Base-by-base conservation (phyloP, 2,329 filamentous ascomycete species). In the Daldinia sp. region DNA sequence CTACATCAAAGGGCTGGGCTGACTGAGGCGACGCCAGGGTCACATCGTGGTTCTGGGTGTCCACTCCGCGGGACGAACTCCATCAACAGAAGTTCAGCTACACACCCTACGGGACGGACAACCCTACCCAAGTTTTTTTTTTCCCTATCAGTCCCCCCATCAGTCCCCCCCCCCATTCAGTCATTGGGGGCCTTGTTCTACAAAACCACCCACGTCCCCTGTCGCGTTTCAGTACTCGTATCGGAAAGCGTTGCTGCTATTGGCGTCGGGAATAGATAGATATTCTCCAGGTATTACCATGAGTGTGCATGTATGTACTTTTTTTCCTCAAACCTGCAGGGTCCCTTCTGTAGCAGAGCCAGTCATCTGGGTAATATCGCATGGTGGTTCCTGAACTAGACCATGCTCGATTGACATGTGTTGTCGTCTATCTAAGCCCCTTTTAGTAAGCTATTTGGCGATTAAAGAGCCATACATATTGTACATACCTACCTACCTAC, bases 201-300 rank as follows among this genome's bases (percentile, higher is more conserved):
- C 35, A 15, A 13, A 12, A 26, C 46, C 54, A 39, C 48, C n/a
- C 48, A 37, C 15, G 7, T 20, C 33, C 20, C 15, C 13, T 26
- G 46, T 48, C 59, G 54, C 41, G 64, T 69, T 65, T 65, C 66
- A 65, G 41, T 51, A 35, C 59, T 50, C 44, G 26, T 63, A 50
- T 57, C 56, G 62, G 58, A 35, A 60, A 65, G 58, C 55, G 59
- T 13, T 39, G 18, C 35, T 53, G 10, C 39, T 37, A 61, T 20
- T 37, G 20, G 39, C 18, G 60, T 58, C 20, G 30, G 46, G 26
- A 39, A 44, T 64, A 64, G 26, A 64, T 61, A 33, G 33, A 30
- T 23, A 44, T 15, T 28, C 44, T 48, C 23, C 23, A 26, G 44
- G 44, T 42, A 4, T 42, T 33, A 33, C 9, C 30, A 33, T 33